Base-by-base conservation (phyloP, 257 asterid genomes). In the Cinchona pubescens region DNA sequence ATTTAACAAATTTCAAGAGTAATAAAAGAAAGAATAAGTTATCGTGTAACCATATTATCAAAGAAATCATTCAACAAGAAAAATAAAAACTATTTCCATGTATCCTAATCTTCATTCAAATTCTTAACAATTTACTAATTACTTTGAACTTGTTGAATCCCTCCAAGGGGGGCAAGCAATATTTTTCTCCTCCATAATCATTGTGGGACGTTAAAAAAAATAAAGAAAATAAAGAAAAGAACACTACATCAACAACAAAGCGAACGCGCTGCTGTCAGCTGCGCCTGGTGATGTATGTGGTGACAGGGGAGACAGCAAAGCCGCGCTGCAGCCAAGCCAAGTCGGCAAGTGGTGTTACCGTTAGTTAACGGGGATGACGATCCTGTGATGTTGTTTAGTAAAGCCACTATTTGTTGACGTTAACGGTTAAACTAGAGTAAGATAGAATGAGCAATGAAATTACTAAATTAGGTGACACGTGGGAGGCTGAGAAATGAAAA, bases 391-490 rank as follows among this genome's bases (percentile, higher is more conserved):
- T n/a, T n/a, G n/a, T n/a, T n/a, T n/a, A n/a, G n/a, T n/a, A n/a
- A n/a, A n/a, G n/a, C n/a, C n/a, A n/a, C n/a, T n/a, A n/a, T 19
- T 60, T 49, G 76, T 75, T 65, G 78, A 63, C 56, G 71, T 38
- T 60, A 40, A 73, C 67, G 32, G 18, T n/a, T n/a, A n/a, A n/a
- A n/a, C n/a, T n/a, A n/a, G n/a, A 19, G 23, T 13, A 30, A 14
- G 19, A 13, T 43, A 7, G 35, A 27, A 8, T 7, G 78, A 45
- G 66, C 81, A 40, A 79, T 48, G 16, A 35, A n/a, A 38, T 25
- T 32, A 48, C 40, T 37, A 15, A 56, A 0, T 18, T 15, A 61
- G 30, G 14, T 37, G 87, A 80, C 91, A 87, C 86, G 85, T 77
- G 79, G 53, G 76, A 34, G 18, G 35, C 15, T 0, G 49, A 45